Evolutionary conservation across 768 basidiomycete genomes (phyloP).

Genomic region (Termitomyces sp.): DNA sequence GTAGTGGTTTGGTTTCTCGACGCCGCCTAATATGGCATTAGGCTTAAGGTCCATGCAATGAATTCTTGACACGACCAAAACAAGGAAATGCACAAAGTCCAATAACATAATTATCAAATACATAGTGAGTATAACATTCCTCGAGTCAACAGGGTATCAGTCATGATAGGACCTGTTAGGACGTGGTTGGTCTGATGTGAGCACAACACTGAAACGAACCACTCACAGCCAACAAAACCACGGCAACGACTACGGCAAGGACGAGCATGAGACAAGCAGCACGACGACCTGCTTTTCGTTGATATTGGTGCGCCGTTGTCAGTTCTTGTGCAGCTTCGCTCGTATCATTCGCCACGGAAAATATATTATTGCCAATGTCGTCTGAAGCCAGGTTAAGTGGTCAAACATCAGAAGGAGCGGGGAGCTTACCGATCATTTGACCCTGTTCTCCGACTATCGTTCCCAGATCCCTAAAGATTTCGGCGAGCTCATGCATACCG

Average conservation of each 20-base stretch:
- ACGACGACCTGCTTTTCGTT: slow-evolving; percentile 87
- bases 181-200: neutral
- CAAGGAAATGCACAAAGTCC: neutral
- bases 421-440: slow-evolving; percentile 79
- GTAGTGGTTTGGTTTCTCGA: neutral
- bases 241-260: slow-evolving; percentile 75
- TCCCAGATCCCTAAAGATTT: slow-evolving; percentile 95
- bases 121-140: slow-evolving; percentile 2
- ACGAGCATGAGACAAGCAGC: slow-evolving; percentile 89
- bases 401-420: neutral
- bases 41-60: neutral
- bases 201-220: neutral
- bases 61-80: neutral
- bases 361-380: slow-evolving; percentile 92
- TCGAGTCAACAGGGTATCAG: slow-evolving; percentile 5
- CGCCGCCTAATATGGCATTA: neutral
- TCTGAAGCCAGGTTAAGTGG: slow-evolving; percentile 40
- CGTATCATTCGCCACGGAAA: slow-evolving; percentile 79
- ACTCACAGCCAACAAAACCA: slow-evolving; percentile 91
- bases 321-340: slow-evolving; percentile 82
- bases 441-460: slow-evolving; percentile 94
- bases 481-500: slow-evolving; percentile 92
- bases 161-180: slow-evolving; percentile 10
- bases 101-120: slow-evolving; percentile 11
- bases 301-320: slow-evolving; percentile 85